Evolutionary conservation across 257 asterid genomes (phyloP).

Genomic region (Ballota nigra): DNA sequence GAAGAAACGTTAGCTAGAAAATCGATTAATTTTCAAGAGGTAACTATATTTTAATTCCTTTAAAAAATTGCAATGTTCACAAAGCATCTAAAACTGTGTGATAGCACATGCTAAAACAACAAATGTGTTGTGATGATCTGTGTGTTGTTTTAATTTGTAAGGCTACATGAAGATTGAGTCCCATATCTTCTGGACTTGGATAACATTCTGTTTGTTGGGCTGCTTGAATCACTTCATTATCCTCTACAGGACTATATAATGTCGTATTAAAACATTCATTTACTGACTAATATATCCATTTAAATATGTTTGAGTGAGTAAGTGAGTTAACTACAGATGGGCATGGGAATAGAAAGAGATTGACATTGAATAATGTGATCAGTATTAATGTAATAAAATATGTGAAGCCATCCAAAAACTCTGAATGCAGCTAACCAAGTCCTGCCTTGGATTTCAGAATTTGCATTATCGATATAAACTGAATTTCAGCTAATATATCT

Average conservation of each 20-base stretch:
- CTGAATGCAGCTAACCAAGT: constrained; percentile 1
- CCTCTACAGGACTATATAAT: neutral
- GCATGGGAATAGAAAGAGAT: neutral
- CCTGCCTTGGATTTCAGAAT: constrained; percentile 2
- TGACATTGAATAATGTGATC: neutral
- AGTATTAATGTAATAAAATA: neutral
- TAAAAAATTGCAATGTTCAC: neutral
- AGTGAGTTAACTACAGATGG: constrained; percentile 10
- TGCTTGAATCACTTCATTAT: constrained; percentile 2
- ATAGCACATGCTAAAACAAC: no score
- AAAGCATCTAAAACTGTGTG: neutral
- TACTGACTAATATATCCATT: no score
- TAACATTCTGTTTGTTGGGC: constrained; percentile 3
- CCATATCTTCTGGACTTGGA: constrained; percentile 12
- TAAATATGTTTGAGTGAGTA: neutral
- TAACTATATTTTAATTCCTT: constrained; percentile 22
- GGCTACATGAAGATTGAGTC: constrained; percentile 13
- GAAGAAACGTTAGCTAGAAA: constrained; percentile 96
- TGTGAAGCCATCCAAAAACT: neutral
- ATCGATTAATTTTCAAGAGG: constrained; percentile 80
- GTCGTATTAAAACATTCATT: neutral
- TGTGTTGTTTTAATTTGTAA: no score
- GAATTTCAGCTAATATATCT: constrained; percentile 20
- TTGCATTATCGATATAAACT: neutral
- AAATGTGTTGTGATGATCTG: neutral